phyloP scores from a whole-genome alignment of 441 rosid genomes.

The Pelargonium cotyledonis region DNA sequence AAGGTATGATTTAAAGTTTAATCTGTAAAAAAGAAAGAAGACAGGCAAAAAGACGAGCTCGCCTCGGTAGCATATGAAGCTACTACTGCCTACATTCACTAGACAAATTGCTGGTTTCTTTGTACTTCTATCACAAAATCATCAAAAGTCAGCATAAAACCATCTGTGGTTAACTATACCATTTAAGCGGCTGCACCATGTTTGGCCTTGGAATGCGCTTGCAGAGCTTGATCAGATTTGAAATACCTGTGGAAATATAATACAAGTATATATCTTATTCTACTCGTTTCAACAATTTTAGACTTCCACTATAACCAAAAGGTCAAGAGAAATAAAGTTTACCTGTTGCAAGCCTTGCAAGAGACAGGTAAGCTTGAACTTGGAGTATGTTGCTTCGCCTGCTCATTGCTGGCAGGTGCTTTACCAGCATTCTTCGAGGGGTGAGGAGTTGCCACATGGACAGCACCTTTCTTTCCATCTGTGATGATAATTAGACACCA shows the following conservation, averaged over 20 bases:
- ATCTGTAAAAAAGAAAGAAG: too few relatives aligned
- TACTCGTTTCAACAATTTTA: neutral
- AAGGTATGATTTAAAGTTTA: too few relatives aligned
- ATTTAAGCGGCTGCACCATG: slow-evolving; percentile 43
- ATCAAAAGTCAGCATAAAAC: too few relatives aligned
- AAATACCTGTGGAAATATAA: slow-evolving; percentile 35
- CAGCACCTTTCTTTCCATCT: slow-evolving; percentile 48
- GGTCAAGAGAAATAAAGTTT: neutral
- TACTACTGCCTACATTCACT: neutral
- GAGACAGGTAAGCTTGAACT: slow-evolving; percentile 33
- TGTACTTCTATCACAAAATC: too few relatives aligned
- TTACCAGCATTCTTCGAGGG: slow-evolving; percentile 55
- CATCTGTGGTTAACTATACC: too few relatives aligned
- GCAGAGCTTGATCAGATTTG: slow-evolving; percentile 58
- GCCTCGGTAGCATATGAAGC: neutral
- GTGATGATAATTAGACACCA: slow-evolving; percentile 8
- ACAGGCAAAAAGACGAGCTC: too few relatives aligned
- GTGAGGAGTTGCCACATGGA: slow-evolving; percentile 63
- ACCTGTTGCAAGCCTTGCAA: slow-evolving; percentile 67
- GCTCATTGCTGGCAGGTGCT: slow-evolving; percentile 31
- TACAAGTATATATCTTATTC: neutral
- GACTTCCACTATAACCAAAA: neutral
- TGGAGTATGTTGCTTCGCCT: slow-evolving; percentile 36
- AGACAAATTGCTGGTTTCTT: too few relatives aligned
- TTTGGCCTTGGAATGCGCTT: slow-evolving; percentile 72